Conservation (phyloP, 202 grass and related monocot species). For the Brachypodium distachyon region DNA sequence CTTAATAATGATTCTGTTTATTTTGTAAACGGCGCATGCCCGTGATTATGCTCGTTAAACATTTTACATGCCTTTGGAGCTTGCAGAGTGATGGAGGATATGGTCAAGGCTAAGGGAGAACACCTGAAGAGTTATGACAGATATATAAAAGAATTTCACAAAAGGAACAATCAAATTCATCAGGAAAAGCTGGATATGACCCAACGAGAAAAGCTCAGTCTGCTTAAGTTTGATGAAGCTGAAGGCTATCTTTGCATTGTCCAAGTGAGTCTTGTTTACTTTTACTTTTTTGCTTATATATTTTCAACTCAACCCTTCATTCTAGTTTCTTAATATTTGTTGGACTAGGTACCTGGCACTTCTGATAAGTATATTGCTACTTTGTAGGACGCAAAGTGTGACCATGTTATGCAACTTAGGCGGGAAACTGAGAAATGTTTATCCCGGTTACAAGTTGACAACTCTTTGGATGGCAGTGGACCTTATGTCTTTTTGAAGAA, state of each 20-base stretch:
- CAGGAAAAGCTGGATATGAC: conserved; percentile 85
- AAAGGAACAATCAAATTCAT: conserved; percentile 81
- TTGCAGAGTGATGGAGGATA: conserved; percentile 85
- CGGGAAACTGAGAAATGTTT: conserved; percentile 96
- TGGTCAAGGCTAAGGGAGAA: conserved; percentile 77
- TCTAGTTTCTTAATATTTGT: not conserved
- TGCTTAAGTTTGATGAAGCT: conserved; percentile 92
- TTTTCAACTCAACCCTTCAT: not conserved
- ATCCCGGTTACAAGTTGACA: conserved; percentile 52
- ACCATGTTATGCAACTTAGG: conserved; percentile 79
- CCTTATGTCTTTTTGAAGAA: conserved; percentile 54
- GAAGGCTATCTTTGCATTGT: conserved; percentile 96
- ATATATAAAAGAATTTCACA: conserved; percentile 84
- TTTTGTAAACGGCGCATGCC: not conserved
- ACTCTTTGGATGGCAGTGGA: conserved; percentile 42
- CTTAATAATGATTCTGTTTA: not conserved
- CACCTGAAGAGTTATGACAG: conserved; percentile 72
- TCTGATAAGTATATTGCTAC: conserved; percentile 1
- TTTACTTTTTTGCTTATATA: conserved; percentile 1
- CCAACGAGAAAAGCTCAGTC: conserved; percentile 87
- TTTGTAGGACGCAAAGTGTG: conserved; percentile 87
- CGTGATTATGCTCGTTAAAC: not conserved
- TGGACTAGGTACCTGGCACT: not conserved
- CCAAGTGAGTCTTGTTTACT: conserved; percentile 37
- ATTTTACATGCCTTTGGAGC: not conserved